These are phyloP conservation scores for Letharia columbiana DNA, from an alignment of 495 filamentous ascomycete species.

Conservation along the genomic window DNA sequence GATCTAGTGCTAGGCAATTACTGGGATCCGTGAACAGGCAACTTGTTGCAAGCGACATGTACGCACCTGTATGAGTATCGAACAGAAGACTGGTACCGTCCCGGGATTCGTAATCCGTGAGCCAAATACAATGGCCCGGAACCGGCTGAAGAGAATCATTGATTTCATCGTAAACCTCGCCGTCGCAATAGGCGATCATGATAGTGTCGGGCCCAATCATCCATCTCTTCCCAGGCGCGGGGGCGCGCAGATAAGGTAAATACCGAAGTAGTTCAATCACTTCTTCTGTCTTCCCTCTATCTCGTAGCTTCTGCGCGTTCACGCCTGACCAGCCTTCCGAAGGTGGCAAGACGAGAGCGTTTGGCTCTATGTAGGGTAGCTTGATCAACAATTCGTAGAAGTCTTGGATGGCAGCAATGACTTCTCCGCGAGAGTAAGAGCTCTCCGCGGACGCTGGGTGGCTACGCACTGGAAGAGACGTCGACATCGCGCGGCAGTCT, in stretches of 20 bases:
- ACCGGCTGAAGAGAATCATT: constrained; percentile 15
- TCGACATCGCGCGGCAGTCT: too few relatives aligned
- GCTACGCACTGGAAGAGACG: too few relatives aligned
- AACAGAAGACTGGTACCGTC: constrained; percentile 12
- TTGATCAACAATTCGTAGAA: constrained; percentile 5
- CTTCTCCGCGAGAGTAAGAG: background rate
- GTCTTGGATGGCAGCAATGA: constrained; percentile 2
- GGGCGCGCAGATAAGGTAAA: background rate
- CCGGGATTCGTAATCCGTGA: constrained; percentile 1
- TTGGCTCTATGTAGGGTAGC: constrained; percentile 18
- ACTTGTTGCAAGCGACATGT: background rate
- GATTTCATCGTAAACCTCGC: constrained; percentile 11
- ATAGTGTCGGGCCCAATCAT: constrained; percentile 15
- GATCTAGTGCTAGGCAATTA: background rate
- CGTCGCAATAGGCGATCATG: constrained; percentile 19
- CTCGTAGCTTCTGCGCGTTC: constrained; percentile 12
- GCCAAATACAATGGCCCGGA: constrained; percentile 21
- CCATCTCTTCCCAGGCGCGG: background rate
- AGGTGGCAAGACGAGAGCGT: constrained; percentile 14
- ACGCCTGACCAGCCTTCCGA: constrained; percentile 18
- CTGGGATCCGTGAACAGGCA: background rate
- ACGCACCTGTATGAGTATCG: constrained; percentile 3
- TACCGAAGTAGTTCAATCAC: constrained; percentile 18
- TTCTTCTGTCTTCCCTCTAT: constrained; percentile 22
- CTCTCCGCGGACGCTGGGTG: too few relatives aligned